Evolutionary conservation across 1,139 yeast genomes (phyloP).

Genomic region (Entelexis sorbosivorans): DNA sequence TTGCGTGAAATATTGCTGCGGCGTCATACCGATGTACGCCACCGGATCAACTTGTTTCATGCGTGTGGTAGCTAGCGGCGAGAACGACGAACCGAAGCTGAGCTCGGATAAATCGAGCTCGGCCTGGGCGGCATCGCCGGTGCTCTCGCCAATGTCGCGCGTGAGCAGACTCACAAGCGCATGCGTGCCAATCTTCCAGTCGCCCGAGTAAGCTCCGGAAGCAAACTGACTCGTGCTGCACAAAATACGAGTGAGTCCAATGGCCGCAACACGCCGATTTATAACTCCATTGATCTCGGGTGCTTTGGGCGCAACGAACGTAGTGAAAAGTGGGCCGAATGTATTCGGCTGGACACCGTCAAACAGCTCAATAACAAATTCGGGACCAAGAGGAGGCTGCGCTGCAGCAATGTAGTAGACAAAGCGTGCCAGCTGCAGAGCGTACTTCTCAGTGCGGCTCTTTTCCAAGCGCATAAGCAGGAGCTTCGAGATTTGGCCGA

Average conservation of each 20-base stretch:
- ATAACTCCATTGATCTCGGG: constrained; percentile 52
- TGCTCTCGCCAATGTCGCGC: constrained; percentile 31
- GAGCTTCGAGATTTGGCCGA: constrained; percentile 63
- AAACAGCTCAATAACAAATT: constrained; percentile 45
- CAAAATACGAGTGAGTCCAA: constrained; percentile 61
- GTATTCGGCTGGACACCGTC: constrained; percentile 48
- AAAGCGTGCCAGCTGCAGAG: constrained; percentile 47
- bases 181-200: constrained; percentile 43
- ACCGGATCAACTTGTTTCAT: constrained; percentile 60
- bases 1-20: constrained; percentile 33
- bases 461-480: constrained; percentile 69
- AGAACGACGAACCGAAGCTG: constrained; percentile 76
- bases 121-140: constrained; percentile 29
- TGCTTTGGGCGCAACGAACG: constrained; percentile 59
- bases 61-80: constrained; percentile 56
- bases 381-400: constrained; percentile 36
- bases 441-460: constrained; percentile 63
- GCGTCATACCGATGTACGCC: constrained; percentile 35
- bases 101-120: constrained; percentile 54
- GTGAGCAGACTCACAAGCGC: constrained; percentile 40
- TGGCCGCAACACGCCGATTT: constrained; percentile 63
- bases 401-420: constrained; percentile 53
- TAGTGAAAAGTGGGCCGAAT: constrained; percentile 52
- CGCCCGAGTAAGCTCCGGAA: constrained; percentile 35
- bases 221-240: constrained; percentile 33